Percentiles rank a stretch among this genome's conserved stretches.
These are phyloP conservation scores for Hymenoscyphus infarciens DNA, from an alignment of 2,329 filamentous ascomycete species.

Conservation along the genomic window DNA sequence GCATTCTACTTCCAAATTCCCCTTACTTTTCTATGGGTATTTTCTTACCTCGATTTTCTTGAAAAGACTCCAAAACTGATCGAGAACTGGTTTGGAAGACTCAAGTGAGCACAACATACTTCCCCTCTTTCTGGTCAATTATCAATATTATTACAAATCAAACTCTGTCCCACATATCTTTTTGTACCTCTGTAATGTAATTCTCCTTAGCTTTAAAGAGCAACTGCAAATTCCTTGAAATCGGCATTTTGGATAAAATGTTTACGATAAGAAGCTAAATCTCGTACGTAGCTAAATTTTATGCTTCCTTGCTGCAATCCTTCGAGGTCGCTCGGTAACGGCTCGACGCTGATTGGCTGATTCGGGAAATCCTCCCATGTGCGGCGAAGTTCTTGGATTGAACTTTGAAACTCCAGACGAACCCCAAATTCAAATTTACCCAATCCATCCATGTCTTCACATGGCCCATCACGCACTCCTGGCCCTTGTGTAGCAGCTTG, in stretches of 20 bases:
- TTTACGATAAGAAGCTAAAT: background rate
- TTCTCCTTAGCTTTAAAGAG: background rate
- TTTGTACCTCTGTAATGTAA: too few relatives aligned
- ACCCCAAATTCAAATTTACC: background rate
- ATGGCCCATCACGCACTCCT: background rate
- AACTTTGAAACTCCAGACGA: conserved; percentile 1
- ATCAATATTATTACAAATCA: background rate
- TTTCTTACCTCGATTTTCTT: background rate
- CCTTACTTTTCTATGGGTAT: background rate
- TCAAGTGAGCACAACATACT: background rate
- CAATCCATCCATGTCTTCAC: background rate
- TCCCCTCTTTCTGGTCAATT: background rate
- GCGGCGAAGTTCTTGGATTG: background rate
- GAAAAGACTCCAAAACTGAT: background rate
- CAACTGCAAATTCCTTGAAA: background rate
- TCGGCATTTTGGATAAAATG: background rate
- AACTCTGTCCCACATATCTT: too few relatives aligned
- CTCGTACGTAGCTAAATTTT: background rate
- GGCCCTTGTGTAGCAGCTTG: background rate
- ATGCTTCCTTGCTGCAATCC: background rate
- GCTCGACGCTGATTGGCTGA: background rate
- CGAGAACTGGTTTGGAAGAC: background rate
- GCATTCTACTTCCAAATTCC: background rate
- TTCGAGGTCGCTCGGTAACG: background rate
- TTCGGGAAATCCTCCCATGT: background rate